Percentiles rank a stretch among this genome's conserved stretches.
phyloP scores from a whole-genome alignment of 208 protist genomes.

The Crithidia mellificae region DNA sequence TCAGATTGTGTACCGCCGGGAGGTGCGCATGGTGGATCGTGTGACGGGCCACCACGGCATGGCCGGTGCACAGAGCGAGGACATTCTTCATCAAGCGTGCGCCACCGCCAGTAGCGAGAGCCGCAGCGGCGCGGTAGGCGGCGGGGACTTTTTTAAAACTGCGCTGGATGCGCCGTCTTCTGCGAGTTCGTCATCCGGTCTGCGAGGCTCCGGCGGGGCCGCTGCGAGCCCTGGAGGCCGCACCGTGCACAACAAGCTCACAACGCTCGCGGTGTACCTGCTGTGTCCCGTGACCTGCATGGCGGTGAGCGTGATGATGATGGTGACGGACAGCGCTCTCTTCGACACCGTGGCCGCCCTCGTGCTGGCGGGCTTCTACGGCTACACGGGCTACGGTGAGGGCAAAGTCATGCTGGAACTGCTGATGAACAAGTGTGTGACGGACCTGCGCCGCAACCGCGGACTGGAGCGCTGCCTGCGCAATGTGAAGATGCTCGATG shows the following conservation, averaged over 20 bases:
- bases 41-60: conserved; percentile 44
- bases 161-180: neutral
- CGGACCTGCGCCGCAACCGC: conserved; percentile 18
- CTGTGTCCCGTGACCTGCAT: conserved; percentile 22
- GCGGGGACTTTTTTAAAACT: conserved; percentile 17
- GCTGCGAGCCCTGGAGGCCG: neutral
- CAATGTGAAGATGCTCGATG: conserved; percentile 41
- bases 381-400: conserved; percentile 23
- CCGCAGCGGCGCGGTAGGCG: conserved; percentile 1
- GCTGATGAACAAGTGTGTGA: conserved; percentile 66
- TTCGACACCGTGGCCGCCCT: conserved; percentile 31
- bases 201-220: neutral
- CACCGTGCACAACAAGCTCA: conserved; percentile 13
- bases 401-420: conserved; percentile 47
- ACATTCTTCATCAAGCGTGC: conserved; percentile 25
- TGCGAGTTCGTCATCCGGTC: neutral
- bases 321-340: conserved; percentile 15
- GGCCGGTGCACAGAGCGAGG: conserved; percentile 30
- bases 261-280: conserved; percentile 4
- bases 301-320: conserved; percentile 8
- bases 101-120: neutral
- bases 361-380: conserved; percentile 35
- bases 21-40: conserved; percentile 57
- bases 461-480: conserved; percentile 49
- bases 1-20: conserved; percentile 37